phyloP scores from a whole-genome alignment of 352 stramenopile genomes.

The Hyaloperonospora brassicae region DNA sequence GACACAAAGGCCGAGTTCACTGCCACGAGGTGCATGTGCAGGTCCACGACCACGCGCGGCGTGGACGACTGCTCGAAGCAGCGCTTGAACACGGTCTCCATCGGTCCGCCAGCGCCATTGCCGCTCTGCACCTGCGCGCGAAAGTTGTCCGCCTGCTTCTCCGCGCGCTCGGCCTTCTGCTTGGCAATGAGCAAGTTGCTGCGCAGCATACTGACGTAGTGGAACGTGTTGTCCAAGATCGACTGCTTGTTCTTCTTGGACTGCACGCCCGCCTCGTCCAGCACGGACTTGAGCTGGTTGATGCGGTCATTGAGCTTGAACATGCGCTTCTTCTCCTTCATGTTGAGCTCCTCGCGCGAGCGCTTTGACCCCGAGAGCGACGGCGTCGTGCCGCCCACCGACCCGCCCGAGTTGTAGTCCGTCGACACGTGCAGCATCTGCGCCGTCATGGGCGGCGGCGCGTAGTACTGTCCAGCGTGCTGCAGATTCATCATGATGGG shows the following conservation, averaged over 20 bases:
- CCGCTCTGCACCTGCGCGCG: conserved; percentile 31
- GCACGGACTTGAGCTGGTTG: conserved; percentile 58
- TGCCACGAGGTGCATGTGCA: conserved; percentile 43
- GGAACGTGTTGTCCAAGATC: conserved; percentile 54
- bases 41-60: conserved; percentile 45
- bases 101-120: conserved; percentile 10
- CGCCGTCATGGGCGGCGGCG: conserved; percentile 37
- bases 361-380: conserved; percentile 44
- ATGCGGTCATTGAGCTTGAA: conserved; percentile 86
- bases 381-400: conserved; percentile 24
- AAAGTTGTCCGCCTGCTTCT: conserved; percentile 46
- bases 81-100: conserved; percentile 33
- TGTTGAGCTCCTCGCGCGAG: conserved; percentile 70
- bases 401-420: conserved; percentile 44
- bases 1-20: conserved; percentile 52
- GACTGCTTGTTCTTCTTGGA: conserved; percentile 83
- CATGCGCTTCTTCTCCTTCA: conserved; percentile 87
- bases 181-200: conserved; percentile 50
- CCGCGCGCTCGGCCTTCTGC: conserved; percentile 48
- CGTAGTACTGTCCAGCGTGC: conserved; percentile 49
- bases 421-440: conserved; percentile 65
- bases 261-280: conserved; percentile 56
- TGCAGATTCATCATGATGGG: conserved; percentile 66
- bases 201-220: conserved; percentile 67
- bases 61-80: conserved; percentile 60